These are phyloP conservation scores for Hymenoscyphus occultus DNA, from an alignment of 2,329 filamentous ascomycete species.

Conservation along the genomic window DNA sequence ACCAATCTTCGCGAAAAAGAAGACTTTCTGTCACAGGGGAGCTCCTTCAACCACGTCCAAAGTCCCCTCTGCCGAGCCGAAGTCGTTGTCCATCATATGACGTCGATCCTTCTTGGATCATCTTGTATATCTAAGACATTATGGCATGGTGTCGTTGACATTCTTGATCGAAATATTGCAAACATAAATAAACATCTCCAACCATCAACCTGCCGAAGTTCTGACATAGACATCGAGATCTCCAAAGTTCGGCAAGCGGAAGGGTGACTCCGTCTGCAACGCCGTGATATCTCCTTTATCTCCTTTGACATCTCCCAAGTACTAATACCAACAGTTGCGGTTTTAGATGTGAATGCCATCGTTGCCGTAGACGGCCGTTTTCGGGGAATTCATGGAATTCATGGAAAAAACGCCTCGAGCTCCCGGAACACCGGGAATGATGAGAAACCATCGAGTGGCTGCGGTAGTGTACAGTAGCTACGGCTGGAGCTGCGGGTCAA, in stretches of 20 bases:
- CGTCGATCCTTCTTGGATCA: not conserved
- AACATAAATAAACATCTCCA: not conserved
- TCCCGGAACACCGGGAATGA: constrained; percentile 7
- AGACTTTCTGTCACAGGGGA: not conserved
- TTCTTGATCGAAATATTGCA: not conserved
- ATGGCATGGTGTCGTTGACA: not conserved
- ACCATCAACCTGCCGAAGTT: not conserved
- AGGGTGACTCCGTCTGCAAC: not conserved
- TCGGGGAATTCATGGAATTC: not conserved
- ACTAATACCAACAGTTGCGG: not conserved
- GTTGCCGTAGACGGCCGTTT: not conserved
- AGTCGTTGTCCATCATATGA: not conserved
- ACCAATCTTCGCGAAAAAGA: not conserved
- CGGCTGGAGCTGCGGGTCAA: not conserved
- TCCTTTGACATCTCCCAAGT: not conserved
- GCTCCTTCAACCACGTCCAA: not conserved
- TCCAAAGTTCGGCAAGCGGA: not conserved
- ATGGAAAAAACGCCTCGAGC: not conserved
- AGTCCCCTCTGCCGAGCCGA: not conserved
- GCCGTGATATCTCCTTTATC: not conserved
- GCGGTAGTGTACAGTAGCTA: too few relatives aligned
- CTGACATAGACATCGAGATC: not conserved
- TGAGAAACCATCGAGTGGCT: not conserved
- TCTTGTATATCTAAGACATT: not conserved
- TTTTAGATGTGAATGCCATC: not conserved